A percentile compares a stretch with the other conserved stretches of the same genome.
Evolutionary conservation across 805 yeast genomes (phyloP).

Genomic region (Yueomyces sp.): DNA sequence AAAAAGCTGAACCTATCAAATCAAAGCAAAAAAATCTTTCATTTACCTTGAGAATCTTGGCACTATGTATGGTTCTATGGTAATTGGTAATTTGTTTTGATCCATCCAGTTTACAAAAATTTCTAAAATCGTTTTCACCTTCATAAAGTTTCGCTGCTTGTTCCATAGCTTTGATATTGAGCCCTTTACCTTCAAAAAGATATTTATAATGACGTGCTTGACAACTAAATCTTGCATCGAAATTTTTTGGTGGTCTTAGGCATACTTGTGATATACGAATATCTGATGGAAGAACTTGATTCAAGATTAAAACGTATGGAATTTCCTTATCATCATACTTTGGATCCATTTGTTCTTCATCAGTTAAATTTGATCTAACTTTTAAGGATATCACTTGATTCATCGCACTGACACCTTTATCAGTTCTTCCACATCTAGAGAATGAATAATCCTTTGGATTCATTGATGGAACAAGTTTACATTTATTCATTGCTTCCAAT

Average conservation of each 20-base stretch:
- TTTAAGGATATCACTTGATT: constrained; percentile 78
- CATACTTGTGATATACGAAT: constrained; percentile 74
- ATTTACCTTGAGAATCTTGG: constrained; percentile 30
- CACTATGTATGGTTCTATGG: constrained; percentile 43
- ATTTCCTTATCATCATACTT: constrained; percentile 53
- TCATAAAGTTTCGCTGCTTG: constrained; percentile 43
- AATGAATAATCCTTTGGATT: constrained; percentile 55
- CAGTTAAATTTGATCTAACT: constrained; percentile 54
- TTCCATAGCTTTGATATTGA: constrained; percentile 57
- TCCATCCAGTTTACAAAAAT: constrained; percentile 90
- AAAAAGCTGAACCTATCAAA: constrained; percentile 74
- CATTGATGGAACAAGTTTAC: constrained; percentile 48
- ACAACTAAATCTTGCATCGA: constrained; percentile 92
- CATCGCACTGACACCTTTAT: constrained; percentile 94
- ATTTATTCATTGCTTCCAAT: constrained; percentile 53
- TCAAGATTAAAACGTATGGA: constrained; percentile 63
- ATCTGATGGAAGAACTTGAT: constrained; percentile 67
- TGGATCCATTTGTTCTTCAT: constrained; percentile 48
- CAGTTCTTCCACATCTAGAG: constrained; percentile 91
- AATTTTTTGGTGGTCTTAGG: constrained; percentile 65
- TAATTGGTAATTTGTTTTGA: constrained; percentile 81
- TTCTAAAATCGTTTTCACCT: constrained; percentile 84
- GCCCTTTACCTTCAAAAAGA: constrained; percentile 41
- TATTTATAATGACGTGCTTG: constrained; percentile 76
- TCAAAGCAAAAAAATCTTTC: constrained; percentile 54